phyloP scores from a whole-genome alignment of 2,329 filamentous ascomycete genomes.

The Trichoderma citrinoviride region DNA sequence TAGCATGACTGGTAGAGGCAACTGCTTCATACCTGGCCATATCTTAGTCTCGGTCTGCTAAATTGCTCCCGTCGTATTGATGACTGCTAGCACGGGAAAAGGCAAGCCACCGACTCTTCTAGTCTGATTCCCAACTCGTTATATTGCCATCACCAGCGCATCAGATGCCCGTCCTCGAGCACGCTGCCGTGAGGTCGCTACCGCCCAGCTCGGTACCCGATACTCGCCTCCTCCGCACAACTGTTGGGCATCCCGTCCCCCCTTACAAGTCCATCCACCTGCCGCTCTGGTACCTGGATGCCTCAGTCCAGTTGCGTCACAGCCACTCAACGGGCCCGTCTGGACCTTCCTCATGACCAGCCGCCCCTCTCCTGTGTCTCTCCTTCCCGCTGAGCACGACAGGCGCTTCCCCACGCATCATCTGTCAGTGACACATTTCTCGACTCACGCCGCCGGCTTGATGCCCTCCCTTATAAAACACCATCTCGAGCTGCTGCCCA shows the following conservation, averaged over 20 bases:
- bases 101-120: too few relatives aligned
- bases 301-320: slow-evolving; percentile 18
- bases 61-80: too few relatives aligned
- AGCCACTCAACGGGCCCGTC: slow-evolving; percentile 9
- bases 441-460: background rate
- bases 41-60: too few relatives aligned
- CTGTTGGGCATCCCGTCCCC: background rate
- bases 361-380: background rate
- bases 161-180: too few relatives aligned
- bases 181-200: background rate
- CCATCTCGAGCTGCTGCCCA: background rate
- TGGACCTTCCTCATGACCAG: slow-evolving; percentile 21
- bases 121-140: too few relatives aligned
- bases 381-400: slow-evolving; percentile 4
- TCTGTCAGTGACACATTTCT: slow-evolving; percentile 9
- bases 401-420: slow-evolving; percentile 6
- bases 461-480: too few relatives aligned
- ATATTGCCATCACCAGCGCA: too few relatives aligned
- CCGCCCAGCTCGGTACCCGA: background rate
- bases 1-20: background rate
- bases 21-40: too few relatives aligned
- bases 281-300: slow-evolving; percentile 3
- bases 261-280: slow-evolving; percentile 6
- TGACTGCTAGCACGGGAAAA: too few relatives aligned
- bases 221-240: slow-evolving; percentile 1